Percentiles rank a stretch among this genome's conserved stretches.
These are phyloP conservation scores for Erigeron canadensis DNA, from an alignment of 129 eudicot genomes.

Conservation along the genomic window DNA sequence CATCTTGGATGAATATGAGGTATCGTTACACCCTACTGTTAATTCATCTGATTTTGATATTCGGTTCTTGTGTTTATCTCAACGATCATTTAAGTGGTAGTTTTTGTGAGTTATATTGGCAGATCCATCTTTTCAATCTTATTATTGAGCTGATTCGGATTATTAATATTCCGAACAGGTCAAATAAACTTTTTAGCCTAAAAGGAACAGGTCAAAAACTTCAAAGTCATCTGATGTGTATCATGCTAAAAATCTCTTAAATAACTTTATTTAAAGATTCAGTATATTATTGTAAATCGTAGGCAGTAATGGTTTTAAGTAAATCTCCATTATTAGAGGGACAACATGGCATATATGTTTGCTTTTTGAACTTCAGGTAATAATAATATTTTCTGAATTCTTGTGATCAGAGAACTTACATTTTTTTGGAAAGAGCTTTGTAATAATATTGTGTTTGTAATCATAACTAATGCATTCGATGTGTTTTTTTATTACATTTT, in stretches of 20 bases:
- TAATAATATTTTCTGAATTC: too few species aligned
- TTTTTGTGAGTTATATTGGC: neutral
- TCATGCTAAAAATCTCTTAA: neutral
- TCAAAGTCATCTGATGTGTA: neutral
- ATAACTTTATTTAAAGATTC: neutral
- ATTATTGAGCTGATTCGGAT: neutral
- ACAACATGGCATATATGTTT: too few species aligned
- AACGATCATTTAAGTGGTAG: conserved; percentile 8
- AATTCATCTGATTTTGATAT: conserved; percentile 19
- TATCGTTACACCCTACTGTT: conserved; percentile 24
- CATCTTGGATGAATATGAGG: conserved; percentile 93
- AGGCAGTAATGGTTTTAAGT: too few species aligned
- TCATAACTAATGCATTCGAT: neutral
- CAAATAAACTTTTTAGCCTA: neutral
- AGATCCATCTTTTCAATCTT: neutral
- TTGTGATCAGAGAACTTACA: too few species aligned
- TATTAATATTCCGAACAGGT: neutral
- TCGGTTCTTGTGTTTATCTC: conserved; percentile 5
- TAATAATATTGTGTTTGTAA: neutral
- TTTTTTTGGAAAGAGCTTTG: neutral
- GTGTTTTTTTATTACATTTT: too few species aligned
- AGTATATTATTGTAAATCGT: neutral
- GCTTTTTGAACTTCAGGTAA: too few species aligned
- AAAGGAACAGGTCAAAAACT: neutral
- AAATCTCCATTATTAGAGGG: too few species aligned